Evolutionary conservation across 345 rosid species (phyloP).

Genomic region (Abelmoschus esculentus): DNA sequence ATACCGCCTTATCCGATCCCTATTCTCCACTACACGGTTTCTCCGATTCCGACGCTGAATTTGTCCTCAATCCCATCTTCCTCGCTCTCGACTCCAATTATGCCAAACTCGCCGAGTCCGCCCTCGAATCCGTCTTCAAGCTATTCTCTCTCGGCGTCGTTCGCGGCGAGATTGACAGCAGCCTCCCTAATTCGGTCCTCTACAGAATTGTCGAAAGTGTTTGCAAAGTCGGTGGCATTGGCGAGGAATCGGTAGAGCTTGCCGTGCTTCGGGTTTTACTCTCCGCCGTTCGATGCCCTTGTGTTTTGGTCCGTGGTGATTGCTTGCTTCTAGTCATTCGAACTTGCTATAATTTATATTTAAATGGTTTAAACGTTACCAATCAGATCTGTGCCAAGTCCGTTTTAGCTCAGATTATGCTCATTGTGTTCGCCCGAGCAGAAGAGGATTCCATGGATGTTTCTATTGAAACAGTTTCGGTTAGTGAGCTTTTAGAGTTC

Average conservation of each 20-base stretch:
- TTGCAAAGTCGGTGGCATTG: constrained; percentile 57
- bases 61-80: constrained; percentile 52
- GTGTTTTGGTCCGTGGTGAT: constrained; percentile 75
- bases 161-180: constrained; percentile 49
- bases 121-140: constrained; percentile 71
- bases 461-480: constrained; percentile 43
- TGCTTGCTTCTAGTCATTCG: constrained; percentile 59
- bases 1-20: constrained; percentile 27
- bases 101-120: constrained; percentile 68
- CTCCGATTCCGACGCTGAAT: constrained; percentile 56
- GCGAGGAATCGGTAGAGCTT: constrained; percentile 73
- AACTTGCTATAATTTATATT: constrained; percentile 86
- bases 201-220: constrained; percentile 40
- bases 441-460: constrained; percentile 65
- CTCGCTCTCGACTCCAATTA: constrained; percentile 66
- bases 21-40: constrained; percentile 49
- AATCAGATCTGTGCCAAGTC: constrained; percentile 96
- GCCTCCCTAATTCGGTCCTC: constrained; percentile 21
- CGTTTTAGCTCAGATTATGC: constrained; percentile 77
- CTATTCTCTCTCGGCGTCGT: constrained; percentile 64
- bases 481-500: constrained; percentile 66
- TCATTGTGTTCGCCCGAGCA: constrained; percentile 63
- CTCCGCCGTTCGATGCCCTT: constrained; percentile 67
- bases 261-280: constrained; percentile 68
- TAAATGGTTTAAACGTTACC: constrained; percentile 74